phyloP scores from a whole-genome alignment of 1,284 basidiomycete species.

The Sporisorium exsertum region DNA sequence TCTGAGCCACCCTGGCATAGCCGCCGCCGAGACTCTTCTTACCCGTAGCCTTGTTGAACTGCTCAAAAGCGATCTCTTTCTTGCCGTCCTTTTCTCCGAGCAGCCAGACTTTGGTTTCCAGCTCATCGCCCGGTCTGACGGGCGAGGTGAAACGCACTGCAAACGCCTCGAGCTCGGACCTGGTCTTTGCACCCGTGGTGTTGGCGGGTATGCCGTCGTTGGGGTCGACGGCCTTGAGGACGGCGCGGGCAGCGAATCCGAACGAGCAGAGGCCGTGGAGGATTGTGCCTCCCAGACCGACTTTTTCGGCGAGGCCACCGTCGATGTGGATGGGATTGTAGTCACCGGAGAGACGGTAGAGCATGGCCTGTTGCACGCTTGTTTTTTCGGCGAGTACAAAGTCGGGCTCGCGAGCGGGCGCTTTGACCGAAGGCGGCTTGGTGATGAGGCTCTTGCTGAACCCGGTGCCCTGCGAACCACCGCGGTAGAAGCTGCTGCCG shows the following conservation, averaged over 20 bases:
- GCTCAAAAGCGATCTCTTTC: constrained; percentile 59
- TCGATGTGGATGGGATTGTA: constrained; percentile 66
- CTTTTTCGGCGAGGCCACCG: constrained; percentile 48
- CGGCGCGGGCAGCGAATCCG: constrained; percentile 58
- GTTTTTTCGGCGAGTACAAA: constrained; percentile 49
- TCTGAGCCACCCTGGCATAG: constrained; percentile 44
- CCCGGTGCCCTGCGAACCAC: constrained; percentile 59
- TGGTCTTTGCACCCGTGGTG: constrained; percentile 13
- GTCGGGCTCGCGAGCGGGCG: constrained; percentile 49
- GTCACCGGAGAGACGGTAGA: constrained; percentile 61
- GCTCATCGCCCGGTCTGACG: constrained; percentile 57
- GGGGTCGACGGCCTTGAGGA: constrained; percentile 47
- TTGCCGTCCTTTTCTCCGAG: constrained; percentile 45
- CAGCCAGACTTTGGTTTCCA: constrained; percentile 61
- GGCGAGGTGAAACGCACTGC: constrained; percentile 61
- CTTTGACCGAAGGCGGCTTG: constrained; percentile 45
- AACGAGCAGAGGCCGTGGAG: constrained; percentile 65
- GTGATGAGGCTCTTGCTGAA: constrained; percentile 45
- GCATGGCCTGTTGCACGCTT: constrained; percentile 48
- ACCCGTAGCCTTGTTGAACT: constrained; percentile 49
- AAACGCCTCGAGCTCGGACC: constrained; percentile 45
- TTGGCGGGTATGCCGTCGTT: constrained; percentile 51
- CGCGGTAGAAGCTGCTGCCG: constrained; percentile 59
- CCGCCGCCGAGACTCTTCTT: constrained; percentile 61
- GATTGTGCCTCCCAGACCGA: constrained; percentile 60